Evolutionary conservation across 148 eudicot species (phyloP).

Genomic region (Rhododendron williamsianum): DNA sequence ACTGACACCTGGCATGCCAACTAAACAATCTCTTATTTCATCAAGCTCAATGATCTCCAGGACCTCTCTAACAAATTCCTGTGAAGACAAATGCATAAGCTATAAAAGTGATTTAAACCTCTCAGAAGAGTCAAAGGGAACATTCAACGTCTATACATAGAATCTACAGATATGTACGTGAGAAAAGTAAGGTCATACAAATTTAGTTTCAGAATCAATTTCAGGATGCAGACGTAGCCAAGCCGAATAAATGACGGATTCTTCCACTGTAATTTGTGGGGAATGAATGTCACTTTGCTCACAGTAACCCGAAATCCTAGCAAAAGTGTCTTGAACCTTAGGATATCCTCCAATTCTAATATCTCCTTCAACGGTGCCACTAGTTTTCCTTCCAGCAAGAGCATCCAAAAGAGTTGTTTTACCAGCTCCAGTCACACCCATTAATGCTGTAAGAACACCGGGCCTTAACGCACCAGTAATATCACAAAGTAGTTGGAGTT

Average conservation of each 20-base stretch:
- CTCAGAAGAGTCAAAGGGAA: not conserved
- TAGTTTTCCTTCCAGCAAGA: constrained; percentile 77
- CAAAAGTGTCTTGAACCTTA: constrained; percentile 70
- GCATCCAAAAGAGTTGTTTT: constrained; percentile 90
- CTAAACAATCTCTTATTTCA: constrained; percentile 56
- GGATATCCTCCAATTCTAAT: constrained; percentile 65
- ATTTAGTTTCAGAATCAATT: constrained; percentile 53
- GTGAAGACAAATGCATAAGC: not conserved
- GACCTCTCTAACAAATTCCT: constrained; percentile 75
- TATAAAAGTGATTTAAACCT: not conserved
- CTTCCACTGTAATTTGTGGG: constrained; percentile 69
- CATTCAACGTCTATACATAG: not conserved
- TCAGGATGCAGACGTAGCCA: constrained; percentile 72
- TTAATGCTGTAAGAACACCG: constrained; percentile 72
- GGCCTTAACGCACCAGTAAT: constrained; percentile 71
- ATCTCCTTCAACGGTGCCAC: constrained; percentile 69
- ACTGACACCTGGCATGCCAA: constrained; percentile 56
- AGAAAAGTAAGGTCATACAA: constrained; percentile 29
- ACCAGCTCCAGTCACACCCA: constrained; percentile 95
- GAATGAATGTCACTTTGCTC: constrained; percentile 87
- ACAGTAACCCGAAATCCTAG: constrained; percentile 77
- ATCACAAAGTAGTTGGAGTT: constrained; percentile 51
- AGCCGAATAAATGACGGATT: constrained; percentile 73
- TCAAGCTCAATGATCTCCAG: constrained; percentile 66
- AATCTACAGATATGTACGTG: not conserved